Evolutionary conservation across 2,329 filamentous ascomycete genomes (phyloP), one percentile per base, ranked within the genome.

Genomic region (Ophiocordyceps camponoti-rufipedis): DNA sequence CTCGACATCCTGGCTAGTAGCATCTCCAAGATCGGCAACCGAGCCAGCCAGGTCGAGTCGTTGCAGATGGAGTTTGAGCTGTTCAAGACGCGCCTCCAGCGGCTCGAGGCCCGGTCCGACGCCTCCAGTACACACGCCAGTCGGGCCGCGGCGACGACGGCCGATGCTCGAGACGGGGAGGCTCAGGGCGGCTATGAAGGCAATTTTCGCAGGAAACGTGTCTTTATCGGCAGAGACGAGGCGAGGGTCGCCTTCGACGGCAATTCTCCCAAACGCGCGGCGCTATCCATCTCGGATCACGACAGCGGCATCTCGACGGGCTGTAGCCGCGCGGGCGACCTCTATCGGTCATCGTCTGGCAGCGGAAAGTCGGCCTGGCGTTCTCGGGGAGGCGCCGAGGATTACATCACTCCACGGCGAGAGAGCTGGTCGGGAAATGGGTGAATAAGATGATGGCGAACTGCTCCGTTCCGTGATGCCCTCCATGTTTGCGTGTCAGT

Each of bases 21-120:
- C 46, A 61, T 66, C 28, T 56, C 62, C 33, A 64, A 60, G 46
- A 61, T 66, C 28, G 56, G 60, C 13, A 56, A 58, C 48, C 56
- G 58, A 33, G 61, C 62, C 19, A 63, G 55, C 45, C 59, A 64
- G 44, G 55, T 67, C 10, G 63, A 67, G 45, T 58, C 55, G 8
- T 50, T 67, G 19, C 61, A 63, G 50, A 67, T 66, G 62, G 64
- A 67, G 47, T 56, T 66, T 40, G 57, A 65, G 39, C 55, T 68
- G 2, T 55, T 66, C 45, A 63, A 62, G 48, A 56, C 57, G 5
- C 54, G 62, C 8, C 46, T 66, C 5, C 57, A 62, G 45, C 54
- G 59, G 16, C 52, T 63, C 14, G 63, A 66, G 44, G 49, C 47
- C 13, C 47, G 49, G 12, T 32, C 39, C 14, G 45, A 31, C 39